Base-by-base conservation (phyloP, 768 basidiomycete species). In the Cystobasidium ongulense region DNA sequence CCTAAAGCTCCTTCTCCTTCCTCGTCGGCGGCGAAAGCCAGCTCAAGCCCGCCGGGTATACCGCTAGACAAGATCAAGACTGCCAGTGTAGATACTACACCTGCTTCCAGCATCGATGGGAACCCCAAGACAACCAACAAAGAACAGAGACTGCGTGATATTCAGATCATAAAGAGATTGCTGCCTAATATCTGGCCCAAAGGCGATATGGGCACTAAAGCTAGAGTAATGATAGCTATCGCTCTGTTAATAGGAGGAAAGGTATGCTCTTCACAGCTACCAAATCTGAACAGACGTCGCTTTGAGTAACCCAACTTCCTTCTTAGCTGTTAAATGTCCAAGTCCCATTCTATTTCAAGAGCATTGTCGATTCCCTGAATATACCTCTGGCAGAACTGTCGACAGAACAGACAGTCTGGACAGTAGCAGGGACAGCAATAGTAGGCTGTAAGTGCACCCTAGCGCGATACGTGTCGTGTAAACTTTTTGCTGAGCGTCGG, bases 341-440 rank as follows among this genome's bases (percentile, higher is more conserved):
- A 85, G 94, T 99, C n/a, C 96, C 96, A 0, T 86, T 91, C 76
- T 83, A 98, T 75, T 99, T 99, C 86, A 98, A 97, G 82, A 81
- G 85, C 31, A 86, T 99, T 52, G 88, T 99, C 65, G 95, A 99
- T 80, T 81, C 90, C 0, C 84, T 99, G 75, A 96, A 97, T 78
- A 84, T 98, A 36, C 87, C 90, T 31, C 84, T 96, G 38, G 70
- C 71, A n/a, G 76, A 78, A 86, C 88, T 15, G 82, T 87, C 15
- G 80, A 84, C 7, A 86, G 88, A 72, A 3, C 65, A 77, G 3
- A 92, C 94, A 0, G 92, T 91, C 1, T 95, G 92, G 90, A 84
- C 93, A 1, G 83, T 99, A 27, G 92, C 89, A 0, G 96, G 96
- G n/a, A 87, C 90, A 1, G 83, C 92, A 72, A 87, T 99, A 68